Conservation (phyloP, 768 basidiomycete genomes). For the Boletellus emodensis region DNA sequence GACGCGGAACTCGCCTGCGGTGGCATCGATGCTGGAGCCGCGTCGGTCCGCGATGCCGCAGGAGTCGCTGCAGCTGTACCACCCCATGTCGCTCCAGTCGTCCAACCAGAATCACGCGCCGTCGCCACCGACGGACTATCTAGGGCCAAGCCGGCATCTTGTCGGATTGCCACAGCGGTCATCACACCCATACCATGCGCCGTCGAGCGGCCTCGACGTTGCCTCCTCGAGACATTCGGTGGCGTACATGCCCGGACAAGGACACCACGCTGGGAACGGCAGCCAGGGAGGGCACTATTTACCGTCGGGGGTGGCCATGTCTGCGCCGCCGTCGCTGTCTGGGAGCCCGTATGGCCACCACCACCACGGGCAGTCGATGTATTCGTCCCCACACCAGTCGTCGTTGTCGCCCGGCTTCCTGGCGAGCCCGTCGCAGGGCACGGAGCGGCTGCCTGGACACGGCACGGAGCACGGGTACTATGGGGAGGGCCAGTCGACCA, state of each 20-base stretch:
- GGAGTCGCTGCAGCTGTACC: conserved; percentile 70
- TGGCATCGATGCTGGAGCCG: conserved; percentile 30
- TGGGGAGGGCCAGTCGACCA: conserved; percentile 29
- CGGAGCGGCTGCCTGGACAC: conserved; percentile 28
- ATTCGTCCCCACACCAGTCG: conserved; percentile 30
- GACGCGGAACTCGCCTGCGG: conserved; percentile 30
- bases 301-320: conserved; percentile 43
- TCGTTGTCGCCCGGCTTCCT: conserved; percentile 28
- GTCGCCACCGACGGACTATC: conserved; percentile 38
- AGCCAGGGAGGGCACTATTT: conserved; percentile 28
- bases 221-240: conserved; percentile 37
- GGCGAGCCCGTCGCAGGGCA: conserved; percentile 28
- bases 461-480: conserved; percentile 30
- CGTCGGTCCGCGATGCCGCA: conserved; percentile 67
- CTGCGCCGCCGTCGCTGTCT: conserved; percentile 49
- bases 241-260: conserved; percentile 36
- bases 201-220: conserved; percentile 21
- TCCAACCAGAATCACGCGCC: conserved; percentile 32
- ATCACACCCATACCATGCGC: conserved; percentile 28
- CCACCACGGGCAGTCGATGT: conserved; percentile 27
- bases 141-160: conserved; percentile 42
- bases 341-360: conserved; percentile 33
- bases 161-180: conserved; percentile 39
- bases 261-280: conserved; percentile 40
- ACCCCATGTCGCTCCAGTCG: conserved; percentile 71